Percentiles rank a stretch among this genome's conserved stretches.
phyloP scores from a whole-genome alignment of 2,329 filamentous ascomycete genomes.

The Balansia obtecta region DNA sequence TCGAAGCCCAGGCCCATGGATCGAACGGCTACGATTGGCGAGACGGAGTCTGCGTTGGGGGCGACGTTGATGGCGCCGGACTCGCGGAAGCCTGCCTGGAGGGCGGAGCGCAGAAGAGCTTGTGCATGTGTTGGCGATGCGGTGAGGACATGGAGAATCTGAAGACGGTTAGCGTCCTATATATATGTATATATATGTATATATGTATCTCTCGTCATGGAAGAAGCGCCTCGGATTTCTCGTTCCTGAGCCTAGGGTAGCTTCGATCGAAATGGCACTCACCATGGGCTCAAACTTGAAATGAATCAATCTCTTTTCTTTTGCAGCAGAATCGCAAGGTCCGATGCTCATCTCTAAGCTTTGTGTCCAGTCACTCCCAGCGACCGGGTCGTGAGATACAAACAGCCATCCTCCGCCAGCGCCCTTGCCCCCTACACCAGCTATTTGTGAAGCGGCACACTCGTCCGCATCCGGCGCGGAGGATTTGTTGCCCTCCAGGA shows the following conservation, averaged over 20 bases:
- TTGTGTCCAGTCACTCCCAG: slow-evolving; percentile 18
- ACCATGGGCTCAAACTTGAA: slow-evolving; percentile 97
- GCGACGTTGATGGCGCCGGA: slow-evolving; percentile 66
- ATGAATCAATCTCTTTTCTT: slow-evolving; percentile 47
- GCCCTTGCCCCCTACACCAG: slow-evolving; percentile 71
- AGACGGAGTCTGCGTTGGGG: slow-evolving; percentile 22
- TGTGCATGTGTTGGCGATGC: slow-evolving; percentile 66
- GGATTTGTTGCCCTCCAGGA: slow-evolving; percentile 60
- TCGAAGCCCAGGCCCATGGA: slow-evolving; percentile 75
- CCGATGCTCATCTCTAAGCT: slow-evolving; percentile 14
- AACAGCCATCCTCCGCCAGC: slow-evolving; percentile 76
- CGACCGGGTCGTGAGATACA: slow-evolving; percentile 64
- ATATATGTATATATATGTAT: neutral
- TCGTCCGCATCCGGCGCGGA: slow-evolving; percentile 8
- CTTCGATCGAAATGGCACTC: slow-evolving; percentile 21
- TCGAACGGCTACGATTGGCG: slow-evolving; percentile 72
- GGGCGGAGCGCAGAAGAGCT: slow-evolving; percentile 58
- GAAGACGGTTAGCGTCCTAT: neutral
- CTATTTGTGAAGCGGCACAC: slow-evolving; percentile 22
- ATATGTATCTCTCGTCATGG: slow-evolving; percentile 68
- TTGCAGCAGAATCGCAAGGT: neutral
- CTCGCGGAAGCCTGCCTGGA: slow-evolving; percentile 79
- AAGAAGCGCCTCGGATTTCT: no score
- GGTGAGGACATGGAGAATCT: slow-evolving; percentile 84
- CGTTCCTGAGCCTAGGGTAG: slow-evolving; percentile 29